Base-by-base conservation (phyloP, 202 grass and related monocot genomes). In the Setaria viridis region DNA sequence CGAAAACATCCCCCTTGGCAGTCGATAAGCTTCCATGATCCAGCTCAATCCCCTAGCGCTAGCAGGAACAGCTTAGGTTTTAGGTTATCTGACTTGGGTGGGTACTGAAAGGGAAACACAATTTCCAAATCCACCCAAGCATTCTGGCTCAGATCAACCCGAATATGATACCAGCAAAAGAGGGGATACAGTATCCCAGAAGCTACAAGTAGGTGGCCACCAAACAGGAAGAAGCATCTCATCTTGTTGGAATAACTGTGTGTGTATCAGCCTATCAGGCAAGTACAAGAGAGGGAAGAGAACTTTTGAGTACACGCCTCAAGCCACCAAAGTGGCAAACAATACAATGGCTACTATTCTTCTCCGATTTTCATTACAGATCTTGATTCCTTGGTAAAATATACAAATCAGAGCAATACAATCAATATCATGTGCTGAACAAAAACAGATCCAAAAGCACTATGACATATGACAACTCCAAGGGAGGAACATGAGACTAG, bases 331-430 rank as follows among this genome's bases (percentile, higher is more conserved):
- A 20, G 50, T 48, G 29, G 25, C 49, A 63, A 86, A 76, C 34
- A 55, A 82, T 39, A 42, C 20, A 72, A 80, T 35, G 10, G 1
- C 16, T 60, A 77, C 4, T 71, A 57, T 57, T 53, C 51, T n/a
- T 19, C 32, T 55, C 12, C 2, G 16, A 11, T 75, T 50, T 75
- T 41, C 72, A 75, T 56, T 13, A 75, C 53, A 75, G 4, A 56
- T 41, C 16, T 55, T 39, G 50, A 75, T 57, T 75, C 79, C 16
- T 55, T 45, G 7, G 15, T 39, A 73, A 82, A 75, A 82, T 83
- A 74, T 86, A 90, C 84, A 90, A 72, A 83, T 59, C 35, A 1
- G 67, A 49, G 75, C 11, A 7, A 6, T 16, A 70, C 73, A 71
- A 69, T 34, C 15, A 46, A 63, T 20, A 45, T 13, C 30, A 46